phyloP scores from a whole-genome alignment of 179 eudicot genomes.

The Spergularia azorica region DNA sequence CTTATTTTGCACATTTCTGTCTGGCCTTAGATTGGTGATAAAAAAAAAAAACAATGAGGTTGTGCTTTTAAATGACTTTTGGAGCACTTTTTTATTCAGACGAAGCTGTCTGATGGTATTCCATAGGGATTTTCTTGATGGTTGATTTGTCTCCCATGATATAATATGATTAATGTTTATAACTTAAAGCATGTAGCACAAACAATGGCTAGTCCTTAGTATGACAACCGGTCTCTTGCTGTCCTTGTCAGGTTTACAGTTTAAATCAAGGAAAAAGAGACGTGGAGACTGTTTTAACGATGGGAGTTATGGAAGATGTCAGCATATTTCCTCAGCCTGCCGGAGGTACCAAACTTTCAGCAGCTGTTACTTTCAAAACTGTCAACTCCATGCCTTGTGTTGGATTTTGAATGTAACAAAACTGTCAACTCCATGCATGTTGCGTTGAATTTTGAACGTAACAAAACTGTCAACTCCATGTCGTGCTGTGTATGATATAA shows the following conservation, averaged over 20 bases:
- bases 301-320: constrained; percentile 99
- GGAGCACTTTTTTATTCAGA: neutral
- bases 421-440: too few species aligned
- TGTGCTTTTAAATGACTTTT: neutral
- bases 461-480: too few species aligned
- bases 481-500: too few species aligned
- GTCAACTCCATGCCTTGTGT: neutral
- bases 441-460: too few species aligned
- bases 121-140: constrained; percentile 2
- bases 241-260: constrained; percentile 72
- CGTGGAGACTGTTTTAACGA: constrained; percentile 85
- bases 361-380: neutral
- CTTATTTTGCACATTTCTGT: neutral
- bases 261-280: constrained; percentile 98
- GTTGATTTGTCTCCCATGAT: neutral
- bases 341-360: constrained; percentile 57
- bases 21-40: neutral
- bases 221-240: neutral
- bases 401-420: neutral
- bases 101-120: neutral
- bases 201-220: neutral
- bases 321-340: constrained; percentile 99
- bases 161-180: neutral
- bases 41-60: neutral
- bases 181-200: neutral